Conservation (phyloP, 1,284 basidiomycete genomes). For the Leccinum pachyderme region DNA sequence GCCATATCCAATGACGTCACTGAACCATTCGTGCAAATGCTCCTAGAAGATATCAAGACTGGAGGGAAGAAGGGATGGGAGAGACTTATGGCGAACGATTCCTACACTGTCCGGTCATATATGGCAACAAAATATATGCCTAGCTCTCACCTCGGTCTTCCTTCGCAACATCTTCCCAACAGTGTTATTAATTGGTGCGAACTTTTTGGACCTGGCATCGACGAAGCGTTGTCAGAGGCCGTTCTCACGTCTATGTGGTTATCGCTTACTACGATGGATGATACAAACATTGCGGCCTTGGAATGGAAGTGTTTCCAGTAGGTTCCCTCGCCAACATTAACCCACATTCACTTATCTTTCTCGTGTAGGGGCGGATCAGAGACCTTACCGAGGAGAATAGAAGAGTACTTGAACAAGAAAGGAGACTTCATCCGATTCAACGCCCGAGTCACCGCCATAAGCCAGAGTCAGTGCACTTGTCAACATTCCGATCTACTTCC, state of each 20-base stretch:
- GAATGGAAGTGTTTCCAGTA: slow-evolving; percentile 20
- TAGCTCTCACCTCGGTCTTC: slow-evolving; percentile 16
- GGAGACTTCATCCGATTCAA: slow-evolving; percentile 1
- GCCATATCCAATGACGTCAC: slow-evolving; percentile 11
- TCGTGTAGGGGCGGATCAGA: slow-evolving; percentile 14
- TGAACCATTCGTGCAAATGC: slow-evolving; percentile 8
- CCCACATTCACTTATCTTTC: not conserved
- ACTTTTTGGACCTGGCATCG: slow-evolving; percentile 3
- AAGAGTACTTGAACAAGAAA: slow-evolving; percentile 5
- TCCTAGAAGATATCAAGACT: slow-evolving; percentile 10
- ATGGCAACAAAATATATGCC: slow-evolving; percentile 23
- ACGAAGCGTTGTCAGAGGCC: not conserved
- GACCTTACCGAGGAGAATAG: slow-evolving; percentile 8
- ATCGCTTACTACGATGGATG: not conserved
- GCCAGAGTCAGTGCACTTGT: not conserved
- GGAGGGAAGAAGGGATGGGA: slow-evolving; percentile 15
- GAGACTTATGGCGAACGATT: slow-evolving; percentile 9
- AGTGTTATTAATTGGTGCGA: slow-evolving; percentile 25
- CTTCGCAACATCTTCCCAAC: slow-evolving; percentile 11
- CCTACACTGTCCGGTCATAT: slow-evolving; percentile 12
- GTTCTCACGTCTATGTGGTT: not conserved
- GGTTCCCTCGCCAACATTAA: not conserved
- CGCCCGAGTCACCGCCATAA: slow-evolving; percentile 12
- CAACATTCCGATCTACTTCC: not conserved
- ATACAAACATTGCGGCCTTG: not conserved